Base-by-base conservation (phyloP, 495 filamentous ascomycete species). In the Xylaria longipes region DNA sequence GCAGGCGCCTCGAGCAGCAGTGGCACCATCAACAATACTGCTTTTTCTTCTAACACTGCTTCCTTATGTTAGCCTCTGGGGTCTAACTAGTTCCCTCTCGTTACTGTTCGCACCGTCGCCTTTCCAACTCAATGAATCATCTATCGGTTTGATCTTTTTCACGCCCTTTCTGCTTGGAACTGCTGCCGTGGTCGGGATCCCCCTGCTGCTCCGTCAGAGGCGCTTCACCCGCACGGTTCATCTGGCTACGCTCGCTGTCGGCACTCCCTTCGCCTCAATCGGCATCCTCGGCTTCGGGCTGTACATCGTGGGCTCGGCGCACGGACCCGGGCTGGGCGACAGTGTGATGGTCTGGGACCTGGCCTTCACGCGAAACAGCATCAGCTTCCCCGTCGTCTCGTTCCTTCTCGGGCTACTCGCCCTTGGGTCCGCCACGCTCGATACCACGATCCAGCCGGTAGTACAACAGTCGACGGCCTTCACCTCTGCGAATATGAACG, bases 1-100 rank as follows among this genome's bases (percentile, higher is more conserved):
- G 37, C 82, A 83, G 45, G 82, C 80, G 0, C 79, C 84, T 20
- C 78, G 82, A 33, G 84, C 85, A 4, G 77, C 85, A 67, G 57
- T 79, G 33, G 83, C 85, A 0, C 86, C 86, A 9, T 84, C 82
- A 0, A 83, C 82, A 6, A 52, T 74, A 9, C 76, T 88, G 0
- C 75, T 85, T 35, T 80, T 84, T n/a, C 68, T 83, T 46, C 70
- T 84, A 14, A 82, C 84, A 0, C 70, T 84, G 33, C 73, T 86
- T 1, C 81, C 84, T 0, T 76, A 80, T 60, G 78, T 80, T 22
- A 71, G 80, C 14, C 80, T 86, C 39, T 85, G 83, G 80, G 81
- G 82, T 20, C 52, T 86, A 5, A 65, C 78, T 25, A 70, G 77
- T 37, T 83, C 84, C 1, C 75, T 87, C 52, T 85, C 85, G 8